These are phyloP conservation scores for Coelastrella sp. DNA, from an alignment of 139 green algal genomes.

Conservation along the genomic window DNA sequence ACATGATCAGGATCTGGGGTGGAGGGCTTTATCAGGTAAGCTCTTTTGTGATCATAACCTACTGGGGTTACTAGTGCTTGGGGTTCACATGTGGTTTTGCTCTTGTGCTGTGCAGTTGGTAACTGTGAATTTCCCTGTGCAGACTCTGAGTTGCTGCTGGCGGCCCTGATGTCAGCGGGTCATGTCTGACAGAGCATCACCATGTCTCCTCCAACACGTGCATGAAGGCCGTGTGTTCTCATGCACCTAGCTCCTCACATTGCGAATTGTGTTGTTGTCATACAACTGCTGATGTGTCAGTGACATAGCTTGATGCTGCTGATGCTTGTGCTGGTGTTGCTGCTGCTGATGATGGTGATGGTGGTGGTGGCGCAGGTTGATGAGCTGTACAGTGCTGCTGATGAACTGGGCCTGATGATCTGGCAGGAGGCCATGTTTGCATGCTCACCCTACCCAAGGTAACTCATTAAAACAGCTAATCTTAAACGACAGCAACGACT, in stretches of 20 bases:
- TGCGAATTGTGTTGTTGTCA: no score
- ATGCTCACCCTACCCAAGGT: slow-evolving; percentile 66
- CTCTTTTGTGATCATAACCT: no score
- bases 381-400: slow-evolving; percentile 76
- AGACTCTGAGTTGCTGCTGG: no score
- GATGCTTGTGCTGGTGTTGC: background rate
- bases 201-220: no score
- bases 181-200: no score
- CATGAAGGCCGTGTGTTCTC: background rate
- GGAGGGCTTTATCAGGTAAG: slow-evolving; percentile 61
- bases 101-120: no score
- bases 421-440: slow-evolving; percentile 79
- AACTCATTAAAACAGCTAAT: no score
- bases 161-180: no score
- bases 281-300: background rate
- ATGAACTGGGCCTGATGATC: slow-evolving; percentile 78
- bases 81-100: no score
- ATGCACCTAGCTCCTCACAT: background rate
- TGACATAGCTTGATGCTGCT: background rate
- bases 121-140: no score
- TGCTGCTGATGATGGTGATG: background rate
- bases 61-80: no score
- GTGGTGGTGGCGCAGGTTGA: slow-evolving; percentile 40
- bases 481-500: background rate
- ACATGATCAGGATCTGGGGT: slow-evolving; percentile 87